phyloP scores from a whole-genome alignment of 2,329 filamentous ascomycete genomes.

The Aquanectria penicillioides region DNA sequence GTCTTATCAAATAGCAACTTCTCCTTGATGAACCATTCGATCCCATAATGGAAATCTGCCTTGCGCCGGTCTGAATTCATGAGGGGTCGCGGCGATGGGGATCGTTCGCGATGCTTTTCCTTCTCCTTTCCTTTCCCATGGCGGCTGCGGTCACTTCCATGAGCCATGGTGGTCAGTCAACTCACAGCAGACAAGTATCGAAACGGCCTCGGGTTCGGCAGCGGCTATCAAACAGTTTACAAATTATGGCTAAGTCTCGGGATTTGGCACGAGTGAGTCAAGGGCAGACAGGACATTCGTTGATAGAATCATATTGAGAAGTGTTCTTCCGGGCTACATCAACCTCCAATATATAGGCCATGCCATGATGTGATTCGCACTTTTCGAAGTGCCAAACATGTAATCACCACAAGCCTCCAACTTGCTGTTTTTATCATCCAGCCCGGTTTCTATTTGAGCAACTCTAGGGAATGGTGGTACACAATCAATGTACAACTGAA shows the following conservation, averaged over 20 bases:
- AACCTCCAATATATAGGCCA: background rate
- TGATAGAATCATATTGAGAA: background rate
- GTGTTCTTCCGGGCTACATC: background rate
- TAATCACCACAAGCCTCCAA: conserved; percentile 17
- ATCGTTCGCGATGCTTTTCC: background rate
- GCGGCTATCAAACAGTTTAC: too few relatives aligned
- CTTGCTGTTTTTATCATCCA: conserved; percentile 26
- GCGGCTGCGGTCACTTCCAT: background rate
- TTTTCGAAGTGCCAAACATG: conserved; percentile 3
- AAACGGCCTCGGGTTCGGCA: too few relatives aligned
- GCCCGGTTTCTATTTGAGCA: conserved; percentile 38
- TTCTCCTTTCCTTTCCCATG: background rate
- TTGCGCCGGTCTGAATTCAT: conserved; percentile 14
- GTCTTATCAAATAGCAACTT: background rate
- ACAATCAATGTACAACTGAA: conserved; percentile 41
- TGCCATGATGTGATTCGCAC: conserved; percentile 17
- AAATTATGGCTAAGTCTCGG: too few relatives aligned
- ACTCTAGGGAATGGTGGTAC: conserved; percentile 44
- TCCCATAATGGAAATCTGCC: conserved; percentile 14
- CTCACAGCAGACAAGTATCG: too few relatives aligned
- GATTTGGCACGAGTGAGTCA: too few relatives aligned
- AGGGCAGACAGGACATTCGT: too few relatives aligned
- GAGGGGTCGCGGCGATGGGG: background rate
- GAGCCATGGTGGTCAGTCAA: background rate
- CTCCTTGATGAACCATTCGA: conserved; percentile 13